Evolutionary conservation across 2,329 filamentous ascomycete genomes (phyloP).

Genomic region (Colletotrichum destructivum): DNA sequence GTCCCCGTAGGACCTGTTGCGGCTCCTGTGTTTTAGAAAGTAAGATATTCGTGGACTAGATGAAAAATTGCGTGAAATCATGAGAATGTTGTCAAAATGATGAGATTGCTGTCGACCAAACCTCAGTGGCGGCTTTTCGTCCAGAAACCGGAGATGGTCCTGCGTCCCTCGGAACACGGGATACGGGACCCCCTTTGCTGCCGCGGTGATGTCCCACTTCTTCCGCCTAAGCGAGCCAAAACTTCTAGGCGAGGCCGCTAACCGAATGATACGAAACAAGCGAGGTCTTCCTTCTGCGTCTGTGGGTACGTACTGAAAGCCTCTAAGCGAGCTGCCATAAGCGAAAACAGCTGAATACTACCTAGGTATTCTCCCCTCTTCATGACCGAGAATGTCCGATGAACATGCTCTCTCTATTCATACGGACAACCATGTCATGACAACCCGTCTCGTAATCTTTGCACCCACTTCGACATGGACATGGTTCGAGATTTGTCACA

Average conservation of each 20-base stretch:
- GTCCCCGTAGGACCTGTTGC: not conserved
- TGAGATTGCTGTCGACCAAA: too few species aligned
- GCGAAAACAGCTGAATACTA: too few species aligned
- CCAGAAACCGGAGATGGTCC: too few species aligned
- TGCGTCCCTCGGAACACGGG: too few species aligned
- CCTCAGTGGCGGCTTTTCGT: too few species aligned
- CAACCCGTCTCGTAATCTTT: not conserved
- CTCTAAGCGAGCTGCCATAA: slow-evolving; percentile 23
- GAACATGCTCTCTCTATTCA: not conserved
- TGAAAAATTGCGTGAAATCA: too few species aligned
- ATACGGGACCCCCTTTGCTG: not conserved
- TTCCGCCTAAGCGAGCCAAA: slow-evolving; percentile 7
- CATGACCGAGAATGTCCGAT: not conserved
- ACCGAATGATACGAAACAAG: not conserved
- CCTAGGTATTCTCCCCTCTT: not conserved
- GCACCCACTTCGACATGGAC: not conserved
- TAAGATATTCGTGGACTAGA: too few species aligned
- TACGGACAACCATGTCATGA: not conserved
- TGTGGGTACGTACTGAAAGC: not conserved
- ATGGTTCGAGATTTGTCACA: not conserved
- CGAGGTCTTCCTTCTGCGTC: not conserved
- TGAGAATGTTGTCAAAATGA: too few species aligned
- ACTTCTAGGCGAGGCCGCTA: not conserved
- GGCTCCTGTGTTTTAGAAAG: not conserved
- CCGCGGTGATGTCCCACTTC: not conserved